phyloP scores from a whole-genome alignment of 192 early-diverging fungal species.

The Entomortierella parvispora region DNA sequence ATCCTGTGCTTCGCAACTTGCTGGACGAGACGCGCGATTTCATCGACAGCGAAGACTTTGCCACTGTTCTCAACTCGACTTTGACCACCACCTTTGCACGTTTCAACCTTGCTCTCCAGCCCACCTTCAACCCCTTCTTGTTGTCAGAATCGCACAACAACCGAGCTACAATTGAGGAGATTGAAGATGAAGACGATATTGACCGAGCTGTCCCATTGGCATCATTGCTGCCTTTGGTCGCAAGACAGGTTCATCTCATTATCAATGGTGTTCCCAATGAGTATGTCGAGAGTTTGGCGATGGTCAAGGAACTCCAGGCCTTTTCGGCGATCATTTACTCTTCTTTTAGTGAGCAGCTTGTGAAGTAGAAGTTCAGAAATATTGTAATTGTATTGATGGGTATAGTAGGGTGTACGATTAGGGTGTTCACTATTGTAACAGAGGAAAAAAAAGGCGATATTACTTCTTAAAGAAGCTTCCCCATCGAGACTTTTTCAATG shows the following conservation, averaged over 20 bases:
- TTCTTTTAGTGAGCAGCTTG: slow-evolving; percentile 59
- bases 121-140: slow-evolving; percentile 48
- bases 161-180: slow-evolving; percentile 57
- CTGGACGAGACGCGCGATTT: slow-evolving; percentile 92
- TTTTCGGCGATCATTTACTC: slow-evolving; percentile 83
- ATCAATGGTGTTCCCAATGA: slow-evolving; percentile 78
- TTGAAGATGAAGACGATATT: slow-evolving; percentile 61
- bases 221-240: slow-evolving; percentile 72
- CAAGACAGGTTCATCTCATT: slow-evolving; percentile 75
- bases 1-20: slow-evolving; percentile 72
- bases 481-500: slow-evolving; percentile 36
- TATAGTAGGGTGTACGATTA: neutral
- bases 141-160: slow-evolving; percentile 6
- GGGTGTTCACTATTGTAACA: neutral
- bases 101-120: slow-evolving; percentile 53
- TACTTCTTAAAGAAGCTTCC: slow-evolving; percentile 36
- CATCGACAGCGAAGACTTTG: slow-evolving; percentile 74
- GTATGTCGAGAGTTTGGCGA: slow-evolving; percentile 75
- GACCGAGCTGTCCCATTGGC: slow-evolving; percentile 60
- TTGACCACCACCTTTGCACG: slow-evolving; percentile 55
- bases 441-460: neutral
- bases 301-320: slow-evolving; percentile 79
- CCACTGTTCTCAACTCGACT: slow-evolving; percentile 52
- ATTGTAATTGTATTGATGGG: neutral
- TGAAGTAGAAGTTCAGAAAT: slow-evolving; percentile 2